Evolutionary conservation across 2,329 filamentous ascomycete species (phyloP).

Genomic region (Leptosphaerulina australis): DNA sequence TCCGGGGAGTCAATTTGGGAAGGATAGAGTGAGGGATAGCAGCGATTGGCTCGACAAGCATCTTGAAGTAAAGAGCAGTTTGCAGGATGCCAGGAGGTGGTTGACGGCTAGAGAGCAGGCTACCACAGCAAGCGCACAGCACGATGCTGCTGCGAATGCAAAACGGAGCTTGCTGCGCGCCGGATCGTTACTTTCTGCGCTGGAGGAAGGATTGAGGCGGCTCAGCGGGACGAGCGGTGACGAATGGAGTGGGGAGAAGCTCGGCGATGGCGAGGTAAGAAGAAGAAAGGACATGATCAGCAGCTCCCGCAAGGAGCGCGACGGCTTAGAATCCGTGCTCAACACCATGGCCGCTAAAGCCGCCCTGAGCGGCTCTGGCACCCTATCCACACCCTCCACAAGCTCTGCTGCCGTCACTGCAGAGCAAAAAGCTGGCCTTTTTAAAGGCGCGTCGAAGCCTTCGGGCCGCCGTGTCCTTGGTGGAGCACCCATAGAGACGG

Average conservation of each 20-base stretch:
- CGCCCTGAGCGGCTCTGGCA: constrained; percentile 48
- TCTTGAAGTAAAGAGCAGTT: constrained; percentile 71
- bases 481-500: constrained; percentile 74
- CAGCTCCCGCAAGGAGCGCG: constrained; percentile 73
- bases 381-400: constrained; percentile 33
- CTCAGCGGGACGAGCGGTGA: constrained; percentile 45
- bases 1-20: constrained; percentile 46
- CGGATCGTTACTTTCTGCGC: constrained; percentile 65
- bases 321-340: constrained; percentile 75
- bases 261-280: constrained; percentile 77
- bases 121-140: constrained; percentile 62
- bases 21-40: constrained; percentile 53
- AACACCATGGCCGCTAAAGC: constrained; percentile 64
- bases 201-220: constrained; percentile 67
- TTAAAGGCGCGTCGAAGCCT: constrained; percentile 35
- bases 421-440: constrained; percentile 46
- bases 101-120: constrained; percentile 72
- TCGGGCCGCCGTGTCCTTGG: constrained; percentile 71
- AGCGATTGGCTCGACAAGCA: constrained; percentile 78
- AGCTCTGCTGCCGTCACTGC: constrained; percentile 42
- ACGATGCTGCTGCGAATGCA: constrained; percentile 74
- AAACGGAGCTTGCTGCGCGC: constrained; percentile 75
- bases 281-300: constrained; percentile 73
- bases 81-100: constrained; percentile 70
- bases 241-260: constrained; percentile 52